These are phyloP conservation scores for Selaginella tamariscina DNA, from an alignment of 75 land plant genomes.

Conservation along the genomic window DNA sequence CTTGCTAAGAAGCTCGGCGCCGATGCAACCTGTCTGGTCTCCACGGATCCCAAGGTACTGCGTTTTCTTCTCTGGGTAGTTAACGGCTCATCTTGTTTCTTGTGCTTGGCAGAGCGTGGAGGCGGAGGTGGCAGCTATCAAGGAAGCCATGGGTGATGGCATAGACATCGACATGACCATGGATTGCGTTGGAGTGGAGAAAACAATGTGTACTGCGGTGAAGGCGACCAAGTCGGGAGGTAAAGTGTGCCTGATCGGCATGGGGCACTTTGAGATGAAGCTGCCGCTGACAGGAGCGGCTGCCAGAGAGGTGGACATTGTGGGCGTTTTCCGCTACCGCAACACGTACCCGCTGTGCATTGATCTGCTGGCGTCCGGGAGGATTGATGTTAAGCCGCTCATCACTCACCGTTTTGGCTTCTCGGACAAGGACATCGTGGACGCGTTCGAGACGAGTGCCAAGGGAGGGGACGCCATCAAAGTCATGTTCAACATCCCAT, in stretches of 20 bases:
- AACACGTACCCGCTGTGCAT: conserved; percentile 90
- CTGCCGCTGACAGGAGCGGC: conserved; percentile 72
- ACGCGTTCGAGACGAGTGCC: conserved; percentile 82
- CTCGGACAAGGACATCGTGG: conserved; percentile 68
- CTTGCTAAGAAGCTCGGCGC: conserved; percentile 78
- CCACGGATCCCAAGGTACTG: conserved; percentile 41
- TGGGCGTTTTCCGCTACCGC: conserved; percentile 76
- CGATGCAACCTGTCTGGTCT: conserved; percentile 42
- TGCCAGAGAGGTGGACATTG: conserved; percentile 66
- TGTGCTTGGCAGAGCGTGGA: conserved; percentile 39
- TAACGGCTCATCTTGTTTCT: neutral
- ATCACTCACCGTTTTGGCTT: conserved; percentile 88
- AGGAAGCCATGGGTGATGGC: conserved; percentile 45
- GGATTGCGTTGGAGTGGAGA: conserved; percentile 78
- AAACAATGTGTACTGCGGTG: conserved; percentile 77
- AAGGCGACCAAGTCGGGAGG: conserved; percentile 72
- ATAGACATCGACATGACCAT: conserved; percentile 56
- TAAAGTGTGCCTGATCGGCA: conserved; percentile 78
- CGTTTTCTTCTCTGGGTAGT: no score
- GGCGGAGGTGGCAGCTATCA: conserved; percentile 42
- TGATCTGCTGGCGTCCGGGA: conserved; percentile 52
- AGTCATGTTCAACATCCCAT: conserved; percentile 84
- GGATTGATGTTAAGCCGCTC: conserved; percentile 81
- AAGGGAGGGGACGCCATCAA: conserved; percentile 72
- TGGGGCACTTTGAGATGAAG: conserved; percentile 68